These are phyloP conservation scores for Backusella morwellensis DNA, from an alignment of 192 early-diverging fungal species.

Conservation along the genomic window DNA sequence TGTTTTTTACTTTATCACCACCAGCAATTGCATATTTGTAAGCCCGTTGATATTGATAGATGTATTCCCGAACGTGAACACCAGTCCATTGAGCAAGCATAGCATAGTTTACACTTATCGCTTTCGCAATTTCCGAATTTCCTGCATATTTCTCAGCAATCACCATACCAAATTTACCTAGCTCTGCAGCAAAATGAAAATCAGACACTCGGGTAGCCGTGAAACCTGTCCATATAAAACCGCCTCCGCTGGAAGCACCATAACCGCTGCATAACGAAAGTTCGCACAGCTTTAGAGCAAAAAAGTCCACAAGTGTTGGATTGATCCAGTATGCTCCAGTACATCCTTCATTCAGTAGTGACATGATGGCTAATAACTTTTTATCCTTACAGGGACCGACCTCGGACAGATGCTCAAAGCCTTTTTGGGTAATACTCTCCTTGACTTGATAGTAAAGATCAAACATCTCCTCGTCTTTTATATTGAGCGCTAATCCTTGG, in stretches of 20 bases:
- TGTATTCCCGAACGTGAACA: slow-evolving; percentile 15
- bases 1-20: slow-evolving; percentile 23
- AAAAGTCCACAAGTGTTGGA: slow-evolving; percentile 17
- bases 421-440: not conserved
- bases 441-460: not conserved
- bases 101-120: slow-evolving; percentile 9
- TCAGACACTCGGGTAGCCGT: slow-evolving; percentile 9
- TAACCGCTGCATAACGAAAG: slow-evolving; percentile 14
- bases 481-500: not conserved
- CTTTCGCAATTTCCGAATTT: slow-evolving; percentile 25
- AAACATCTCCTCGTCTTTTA: not conserved
- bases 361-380: slow-evolving; percentile 17
- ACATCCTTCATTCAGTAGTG: slow-evolving; percentile 24
- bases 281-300: slow-evolving; percentile 14
- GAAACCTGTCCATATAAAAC: slow-evolving; percentile 19
- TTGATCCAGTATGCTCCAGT: slow-evolving; percentile 27
- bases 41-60: slow-evolving; percentile 20
- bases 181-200: slow-evolving; percentile 6
- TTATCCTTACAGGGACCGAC: slow-evolving; percentile 11
- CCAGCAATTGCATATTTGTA: slow-evolving; percentile 27
- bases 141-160: slow-evolving; percentile 23
- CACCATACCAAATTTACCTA: slow-evolving; percentile 20
- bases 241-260: slow-evolving; percentile 17
- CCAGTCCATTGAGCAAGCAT: slow-evolving; percentile 28
- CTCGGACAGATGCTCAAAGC: slow-evolving; percentile 4